Evolutionary conservation across 345 rosid species (phyloP), one percentile per base, ranked within the genome.

Genomic region (Acer campestre): DNA sequence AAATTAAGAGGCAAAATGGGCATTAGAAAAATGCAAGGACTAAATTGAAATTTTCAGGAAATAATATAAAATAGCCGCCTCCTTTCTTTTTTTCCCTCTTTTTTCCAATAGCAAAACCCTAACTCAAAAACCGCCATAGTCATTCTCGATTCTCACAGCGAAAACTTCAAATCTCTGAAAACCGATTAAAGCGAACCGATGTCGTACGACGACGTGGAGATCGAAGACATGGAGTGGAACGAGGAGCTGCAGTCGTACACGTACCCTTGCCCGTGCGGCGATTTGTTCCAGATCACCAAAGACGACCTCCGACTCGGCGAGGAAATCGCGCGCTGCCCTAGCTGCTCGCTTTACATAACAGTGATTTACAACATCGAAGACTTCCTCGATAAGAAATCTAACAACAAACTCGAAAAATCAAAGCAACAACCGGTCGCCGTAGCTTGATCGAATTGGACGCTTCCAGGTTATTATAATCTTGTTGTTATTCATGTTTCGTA

Each of bases 121-220:
- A 65, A 73, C 81, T 73, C 76, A 62, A 74, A 44, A 48, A 5
- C 51, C 12, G 27, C 27, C 63, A 59, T 59, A 25, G 18, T 56
- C 8, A 17, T n/a, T 56, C 49, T 46, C 14, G 46, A 42, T 46
- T 10, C 49, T 46, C 13, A 46, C 49, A 46, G 49, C 10, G 3
- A 46, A 42, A 46, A 46, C 49, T 46, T 46, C 49, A 46, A 10
- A 9, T 11, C 49, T 42, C 49, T 7, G 10, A 1, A 9, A 46
- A 7, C 22, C 1, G 14, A 9, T 10, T 46, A 10, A 2, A 46
- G 13, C 7, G 6, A 59, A 76, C 61, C 75, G 79, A 95, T 93
- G 98, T 95, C 99, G 53, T 95, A 93, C 90, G 99, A 95, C 86
- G 98, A 95, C 59, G 97, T 95, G 25, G 99, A 93, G 91, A 95